Evolutionary conservation across 305 asterid genomes (phyloP).

Genomic region (Striga hermonthica): DNA sequence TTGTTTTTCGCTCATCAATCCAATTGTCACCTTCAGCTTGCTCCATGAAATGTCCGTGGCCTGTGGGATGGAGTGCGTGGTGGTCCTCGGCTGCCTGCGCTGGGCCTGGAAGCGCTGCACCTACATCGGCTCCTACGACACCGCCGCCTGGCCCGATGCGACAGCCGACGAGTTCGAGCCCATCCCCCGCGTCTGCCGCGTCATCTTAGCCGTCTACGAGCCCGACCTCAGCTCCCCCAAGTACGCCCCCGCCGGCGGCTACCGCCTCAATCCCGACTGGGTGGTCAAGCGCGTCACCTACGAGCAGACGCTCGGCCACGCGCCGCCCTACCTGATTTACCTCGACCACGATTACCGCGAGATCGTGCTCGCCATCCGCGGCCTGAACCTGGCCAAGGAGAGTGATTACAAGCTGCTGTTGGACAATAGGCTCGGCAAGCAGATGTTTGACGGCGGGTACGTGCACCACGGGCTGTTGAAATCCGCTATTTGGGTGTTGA

Average conservation of each 20-base stretch:
- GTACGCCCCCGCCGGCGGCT: slow-evolving; percentile 69
- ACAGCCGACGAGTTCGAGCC: slow-evolving; percentile 74
- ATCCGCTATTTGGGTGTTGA: slow-evolving; percentile 71
- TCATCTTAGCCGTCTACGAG: slow-evolving; percentile 71
- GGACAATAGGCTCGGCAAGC: slow-evolving; percentile 77
- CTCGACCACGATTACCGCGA: slow-evolving; percentile 71
- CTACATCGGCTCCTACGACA: slow-evolving; percentile 73
- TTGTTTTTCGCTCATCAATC: too few relatives aligned
- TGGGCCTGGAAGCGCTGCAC: slow-evolving; percentile 93
- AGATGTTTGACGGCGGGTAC: slow-evolving; percentile 79
- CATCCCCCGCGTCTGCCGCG: slow-evolving; percentile 79
- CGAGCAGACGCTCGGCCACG: slow-evolving; percentile 51
- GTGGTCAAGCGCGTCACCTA: slow-evolving; percentile 50
- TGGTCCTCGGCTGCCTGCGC: slow-evolving; percentile 68
- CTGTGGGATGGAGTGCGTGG: slow-evolving; percentile 52
- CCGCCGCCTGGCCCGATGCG: slow-evolving; percentile 69
- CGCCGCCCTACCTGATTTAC: slow-evolving; percentile 68
- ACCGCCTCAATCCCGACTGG: slow-evolving; percentile 60
- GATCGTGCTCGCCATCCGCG: slow-evolving; percentile 87
- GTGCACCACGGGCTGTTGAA: slow-evolving; percentile 85
- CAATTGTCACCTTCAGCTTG: too few relatives aligned
- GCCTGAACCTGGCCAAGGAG: slow-evolving; percentile 80
- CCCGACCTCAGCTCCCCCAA: slow-evolving; percentile 59
- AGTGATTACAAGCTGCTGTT: slow-evolving; percentile 73
- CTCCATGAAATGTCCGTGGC: too few relatives aligned